Percentiles rank a stretch among this genome's conserved stretches.
Conservation (phyloP, 2,329 filamentous ascomycete species). For the Kalaharituber pfeilii region DNA sequence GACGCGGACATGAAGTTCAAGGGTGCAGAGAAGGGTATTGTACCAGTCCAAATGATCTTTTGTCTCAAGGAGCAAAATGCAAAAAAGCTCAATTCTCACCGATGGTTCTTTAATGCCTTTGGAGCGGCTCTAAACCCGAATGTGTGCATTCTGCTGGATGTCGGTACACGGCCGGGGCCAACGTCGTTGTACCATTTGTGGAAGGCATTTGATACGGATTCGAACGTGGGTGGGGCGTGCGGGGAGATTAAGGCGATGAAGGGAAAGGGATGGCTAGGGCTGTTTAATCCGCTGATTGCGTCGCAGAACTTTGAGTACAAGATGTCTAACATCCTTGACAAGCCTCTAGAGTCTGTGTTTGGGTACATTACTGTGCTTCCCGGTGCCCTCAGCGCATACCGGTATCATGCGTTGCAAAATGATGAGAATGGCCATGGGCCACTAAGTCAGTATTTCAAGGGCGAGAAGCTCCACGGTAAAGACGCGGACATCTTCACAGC, state of each 20-base stretch:
- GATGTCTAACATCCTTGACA: slow-evolving; percentile 98
- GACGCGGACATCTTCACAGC: slow-evolving; percentile 95
- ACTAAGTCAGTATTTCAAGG: slow-evolving; percentile 96
- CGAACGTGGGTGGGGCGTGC: slow-evolving; percentile 88
- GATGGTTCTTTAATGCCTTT: slow-evolving; percentile 99
- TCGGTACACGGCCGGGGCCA: slow-evolving; percentile 75
- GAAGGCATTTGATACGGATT: slow-evolving; percentile 98
- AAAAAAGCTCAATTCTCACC: slow-evolving; percentile 94
- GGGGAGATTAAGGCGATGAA: slow-evolving; percentile 97
- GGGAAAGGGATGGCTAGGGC: slow-evolving; percentile 60
- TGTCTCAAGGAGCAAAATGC: slow-evolving; percentile 95
- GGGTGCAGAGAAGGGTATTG: slow-evolving; percentile 95
- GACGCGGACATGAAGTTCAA: slow-evolving; percentile 97
- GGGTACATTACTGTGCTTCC: slow-evolving; percentile 98
- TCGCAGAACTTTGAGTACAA: slow-evolving; percentile 99
- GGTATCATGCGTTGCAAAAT: slow-evolving; percentile 91
- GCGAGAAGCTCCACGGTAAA: slow-evolving; percentile 87
- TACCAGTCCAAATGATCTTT: slow-evolving; percentile 95
- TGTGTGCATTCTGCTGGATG: slow-evolving; percentile 89
- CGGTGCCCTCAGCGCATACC: slow-evolving; percentile 83
- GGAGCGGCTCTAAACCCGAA: slow-evolving; percentile 85
- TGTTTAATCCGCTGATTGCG: slow-evolving; percentile 85
- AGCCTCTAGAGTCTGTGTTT: slow-evolving; percentile 90
- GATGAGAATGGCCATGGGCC: slow-evolving; percentile 91
- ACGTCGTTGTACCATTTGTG: slow-evolving; percentile 94